A percentile compares a stretch with the other conserved stretches of the same genome.
Evolutionary conservation across 805 yeast genomes (phyloP).

Genomic region (Sugiyamaella americana): DNA sequence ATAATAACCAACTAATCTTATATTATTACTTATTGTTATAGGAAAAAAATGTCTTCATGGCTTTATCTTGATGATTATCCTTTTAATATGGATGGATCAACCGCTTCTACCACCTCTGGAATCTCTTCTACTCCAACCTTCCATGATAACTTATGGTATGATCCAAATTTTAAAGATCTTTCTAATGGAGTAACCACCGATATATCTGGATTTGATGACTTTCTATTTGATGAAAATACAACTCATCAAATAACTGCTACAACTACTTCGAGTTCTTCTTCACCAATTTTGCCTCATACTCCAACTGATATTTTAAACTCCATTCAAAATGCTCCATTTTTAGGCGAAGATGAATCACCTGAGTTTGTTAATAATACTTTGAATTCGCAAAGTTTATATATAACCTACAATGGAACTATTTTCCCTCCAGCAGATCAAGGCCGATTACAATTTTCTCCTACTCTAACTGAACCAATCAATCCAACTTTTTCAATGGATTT

Average conservation of each 20-base stretch:
- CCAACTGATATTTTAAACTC: neutral
- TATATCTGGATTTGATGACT: neutral
- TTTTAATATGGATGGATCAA: neutral
- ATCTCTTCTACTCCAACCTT: no score
- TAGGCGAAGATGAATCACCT: neutral
- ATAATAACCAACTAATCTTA: neutral
- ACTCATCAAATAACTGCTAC: neutral
- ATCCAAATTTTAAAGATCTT: neutral
- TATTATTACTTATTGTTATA: no score
- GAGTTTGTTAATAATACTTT: neutral
- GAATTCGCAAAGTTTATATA: no score
- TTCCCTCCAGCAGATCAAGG: neutral
- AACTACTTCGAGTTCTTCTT: slow-evolving; percentile 6
- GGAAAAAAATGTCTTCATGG: slow-evolving; percentile 5
- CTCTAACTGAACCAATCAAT: neutral
- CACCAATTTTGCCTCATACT: slow-evolving; percentile 8
- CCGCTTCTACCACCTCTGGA: neutral
- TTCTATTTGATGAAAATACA: neutral
- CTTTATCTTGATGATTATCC: slow-evolving; percentile 7
- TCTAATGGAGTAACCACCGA: neutral
- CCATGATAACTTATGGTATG: no score
- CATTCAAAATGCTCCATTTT: neutral
- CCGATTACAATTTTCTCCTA: neutral
- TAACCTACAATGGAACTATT: neutral
- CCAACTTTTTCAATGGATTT: neutral